These are phyloP conservation scores for Venturia pyrina DNA, from an alignment of 2,329 filamentous ascomycete species.

Conservation along the genomic window DNA sequence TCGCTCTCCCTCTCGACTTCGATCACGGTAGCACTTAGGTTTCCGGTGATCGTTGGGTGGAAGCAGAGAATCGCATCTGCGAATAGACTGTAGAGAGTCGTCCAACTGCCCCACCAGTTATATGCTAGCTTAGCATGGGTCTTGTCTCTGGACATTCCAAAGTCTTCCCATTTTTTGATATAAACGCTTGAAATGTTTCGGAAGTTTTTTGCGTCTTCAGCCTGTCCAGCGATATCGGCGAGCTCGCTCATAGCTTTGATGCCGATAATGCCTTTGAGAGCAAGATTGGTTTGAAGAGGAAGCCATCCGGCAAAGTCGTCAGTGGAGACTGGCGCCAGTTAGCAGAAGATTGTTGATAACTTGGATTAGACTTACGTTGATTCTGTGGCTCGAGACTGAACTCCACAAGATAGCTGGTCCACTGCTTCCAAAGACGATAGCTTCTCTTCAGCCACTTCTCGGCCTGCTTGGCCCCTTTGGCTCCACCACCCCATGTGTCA, in stretches of 20 bases:
- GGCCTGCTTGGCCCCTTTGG: conserved; percentile 46
- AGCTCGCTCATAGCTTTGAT: conserved; percentile 70
- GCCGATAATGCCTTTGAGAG: conserved; percentile 74
- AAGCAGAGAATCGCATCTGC: conserved; percentile 74
- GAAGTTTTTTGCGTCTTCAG: conserved; percentile 49
- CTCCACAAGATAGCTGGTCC: conserved; percentile 70
- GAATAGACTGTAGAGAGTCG: conserved; percentile 78
- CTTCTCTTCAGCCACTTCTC: conserved; percentile 57
- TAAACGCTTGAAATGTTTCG: conserved; percentile 56
- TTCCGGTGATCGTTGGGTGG: conserved; percentile 42
- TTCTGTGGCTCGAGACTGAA: conserved; percentile 64
- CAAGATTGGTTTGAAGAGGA: conserved; percentile 70
- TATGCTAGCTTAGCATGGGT: conserved; percentile 72
- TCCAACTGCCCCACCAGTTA: conserved; percentile 71
- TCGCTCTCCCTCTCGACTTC: conserved; percentile 9
- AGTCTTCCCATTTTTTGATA: conserved; percentile 60
- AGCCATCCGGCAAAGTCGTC: conserved; percentile 77
- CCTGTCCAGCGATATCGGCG: conserved; percentile 49
- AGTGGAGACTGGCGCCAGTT: conserved; percentile 49
- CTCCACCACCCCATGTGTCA: conserved; percentile 46
- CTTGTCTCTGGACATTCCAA: conserved; percentile 58
- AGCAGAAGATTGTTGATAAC: conserved; percentile 6
- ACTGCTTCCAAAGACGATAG: conserved; percentile 64
- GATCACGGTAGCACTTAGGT: neutral
- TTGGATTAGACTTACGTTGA: conserved; percentile 41